Conservation (phyloP, 768 basidiomycete genomes). For the Boletus reticuloceps region DNA sequence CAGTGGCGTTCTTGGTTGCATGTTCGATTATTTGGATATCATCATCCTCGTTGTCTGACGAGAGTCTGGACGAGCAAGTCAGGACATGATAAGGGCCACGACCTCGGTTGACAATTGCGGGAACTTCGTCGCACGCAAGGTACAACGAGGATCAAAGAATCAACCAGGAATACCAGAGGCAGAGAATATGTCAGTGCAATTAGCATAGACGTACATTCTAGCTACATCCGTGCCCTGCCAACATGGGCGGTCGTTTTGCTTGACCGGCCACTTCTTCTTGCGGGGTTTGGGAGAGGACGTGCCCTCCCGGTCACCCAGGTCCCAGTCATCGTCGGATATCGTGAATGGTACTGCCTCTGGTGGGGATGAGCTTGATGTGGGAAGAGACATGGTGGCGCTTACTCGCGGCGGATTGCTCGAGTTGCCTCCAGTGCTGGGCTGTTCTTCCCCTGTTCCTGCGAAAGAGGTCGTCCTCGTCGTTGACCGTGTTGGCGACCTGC, state of each 20-base stretch:
- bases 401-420: conserved; percentile 61
- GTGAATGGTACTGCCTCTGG: conserved; percentile 24
- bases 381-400: conserved; percentile 9
- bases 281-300: conserved; percentile 35
- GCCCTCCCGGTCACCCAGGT: conserved; percentile 10
- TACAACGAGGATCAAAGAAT: not conserved
- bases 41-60: conserved; percentile 46
- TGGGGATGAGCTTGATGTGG: conserved; percentile 2
- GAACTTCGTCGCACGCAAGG: not conserved
- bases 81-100: conserved; percentile 9
- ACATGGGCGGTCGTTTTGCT: conserved; percentile 29
- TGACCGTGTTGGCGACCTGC: conserved; percentile 12
- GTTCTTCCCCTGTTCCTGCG: conserved; percentile 63
- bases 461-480: conserved; percentile 69
- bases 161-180: not conserved
- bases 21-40: conserved; percentile 41
- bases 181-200: not conserved
- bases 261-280: conserved; percentile 38
- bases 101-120: conserved; percentile 13
- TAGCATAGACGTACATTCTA: conserved; percentile 37
- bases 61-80: conserved; percentile 26
- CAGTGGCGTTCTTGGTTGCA: conserved; percentile 17
- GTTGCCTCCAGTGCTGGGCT: conserved; percentile 53
- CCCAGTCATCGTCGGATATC: conserved; percentile 23
- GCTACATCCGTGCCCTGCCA: conserved; percentile 45